Conservation (phyloP, 2,329 filamentous ascomycete species). For the Fusarium algeriense region DNA sequence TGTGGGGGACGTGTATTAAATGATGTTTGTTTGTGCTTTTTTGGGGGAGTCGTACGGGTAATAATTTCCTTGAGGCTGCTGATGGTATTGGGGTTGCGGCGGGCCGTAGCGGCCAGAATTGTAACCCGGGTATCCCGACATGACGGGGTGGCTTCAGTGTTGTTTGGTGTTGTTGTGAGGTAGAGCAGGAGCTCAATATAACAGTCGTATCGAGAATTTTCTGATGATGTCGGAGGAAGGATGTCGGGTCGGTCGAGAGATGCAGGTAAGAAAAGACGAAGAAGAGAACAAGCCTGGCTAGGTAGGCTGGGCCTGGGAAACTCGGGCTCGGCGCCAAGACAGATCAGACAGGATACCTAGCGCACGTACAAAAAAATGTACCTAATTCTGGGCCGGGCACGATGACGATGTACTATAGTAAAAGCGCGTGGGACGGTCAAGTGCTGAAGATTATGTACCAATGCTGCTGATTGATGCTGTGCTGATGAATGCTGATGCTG, state of each 20-base stretch:
- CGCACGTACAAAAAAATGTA: slow-evolving; percentile 21
- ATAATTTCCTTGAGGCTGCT: slow-evolving; percentile 54
- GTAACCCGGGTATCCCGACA: slow-evolving; percentile 74
- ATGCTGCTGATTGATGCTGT: slow-evolving; percentile 22
- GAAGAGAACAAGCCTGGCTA: slow-evolving; percentile 6
- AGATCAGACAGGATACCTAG: slow-evolving; percentile 25
- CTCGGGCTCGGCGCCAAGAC: slow-evolving; percentile 38
- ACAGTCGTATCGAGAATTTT: neutral
- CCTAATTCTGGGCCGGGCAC: slow-evolving; percentile 18
- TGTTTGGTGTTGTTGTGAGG: neutral
- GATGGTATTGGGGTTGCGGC: slow-evolving; percentile 51
- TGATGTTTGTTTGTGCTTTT: slow-evolving; percentile 16
- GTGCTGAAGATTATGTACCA: slow-evolving; percentile 2
- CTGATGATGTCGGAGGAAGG: slow-evolving; percentile 8
- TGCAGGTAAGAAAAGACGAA: slow-evolving; percentile 24
- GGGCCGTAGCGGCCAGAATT: slow-evolving; percentile 60
- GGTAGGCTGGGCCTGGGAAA: slow-evolving; percentile 21
- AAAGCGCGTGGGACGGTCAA: slow-evolving; percentile 16
- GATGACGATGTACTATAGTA: slow-evolving; percentile 22
- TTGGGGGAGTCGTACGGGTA: slow-evolving; percentile 61
- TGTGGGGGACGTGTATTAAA: slow-evolving; percentile 20
- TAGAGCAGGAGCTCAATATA: neutral
- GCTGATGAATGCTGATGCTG: slow-evolving; percentile 25
- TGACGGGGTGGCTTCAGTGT: slow-evolving; percentile 48
- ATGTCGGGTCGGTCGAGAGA: slow-evolving; percentile 28